A percentile compares a stretch with the other conserved stretches of the same genome.
Evolutionary conservation across 192 early-diverging fungal species (phyloP).

Genomic region (Backusella macrospora): DNA sequence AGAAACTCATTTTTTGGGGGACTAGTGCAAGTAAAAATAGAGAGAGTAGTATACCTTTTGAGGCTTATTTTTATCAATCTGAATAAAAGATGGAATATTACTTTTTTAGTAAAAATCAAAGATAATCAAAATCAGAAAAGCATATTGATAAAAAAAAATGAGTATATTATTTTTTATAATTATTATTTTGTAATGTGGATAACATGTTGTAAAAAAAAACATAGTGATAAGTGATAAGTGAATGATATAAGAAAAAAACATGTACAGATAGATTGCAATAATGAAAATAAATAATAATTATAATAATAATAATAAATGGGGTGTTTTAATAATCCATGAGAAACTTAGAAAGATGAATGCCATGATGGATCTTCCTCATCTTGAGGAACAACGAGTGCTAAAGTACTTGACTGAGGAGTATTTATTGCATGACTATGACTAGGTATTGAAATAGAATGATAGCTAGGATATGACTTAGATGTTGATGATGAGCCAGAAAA

Average conservation of each 20-base stretch:
- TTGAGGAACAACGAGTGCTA: slow-evolving; percentile 12
- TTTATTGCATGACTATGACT: neutral
- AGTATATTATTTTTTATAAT: neutral
- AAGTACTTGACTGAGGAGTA: neutral
- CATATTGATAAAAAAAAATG: neutral
- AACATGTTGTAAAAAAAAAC: neutral
- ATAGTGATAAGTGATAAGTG: slow-evolving; percentile 7
- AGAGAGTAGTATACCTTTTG: neutral
- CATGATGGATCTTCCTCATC: slow-evolving; percentile 11
- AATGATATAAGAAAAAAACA: neutral
- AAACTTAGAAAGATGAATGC: slow-evolving; percentile 15
- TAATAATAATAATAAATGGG: neutral
- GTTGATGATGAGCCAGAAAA: neutral
- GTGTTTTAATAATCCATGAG: neutral
- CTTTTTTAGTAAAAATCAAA: neutral
- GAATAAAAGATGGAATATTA: neutral
- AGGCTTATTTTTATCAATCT: neutral
- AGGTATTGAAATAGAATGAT: slow-evolving; percentile 8
- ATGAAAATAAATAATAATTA: neutral
- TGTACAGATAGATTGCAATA: slow-evolving; percentile 2
- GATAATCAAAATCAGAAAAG: neutral
- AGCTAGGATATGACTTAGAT: neutral
- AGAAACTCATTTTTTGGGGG: neutral
- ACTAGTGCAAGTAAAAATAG: neutral
- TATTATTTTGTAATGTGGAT: neutral